Evolutionary conservation across 2,329 filamentous ascomycete species (phyloP).

Genomic region (Plectosphaerella plurivora): DNA sequence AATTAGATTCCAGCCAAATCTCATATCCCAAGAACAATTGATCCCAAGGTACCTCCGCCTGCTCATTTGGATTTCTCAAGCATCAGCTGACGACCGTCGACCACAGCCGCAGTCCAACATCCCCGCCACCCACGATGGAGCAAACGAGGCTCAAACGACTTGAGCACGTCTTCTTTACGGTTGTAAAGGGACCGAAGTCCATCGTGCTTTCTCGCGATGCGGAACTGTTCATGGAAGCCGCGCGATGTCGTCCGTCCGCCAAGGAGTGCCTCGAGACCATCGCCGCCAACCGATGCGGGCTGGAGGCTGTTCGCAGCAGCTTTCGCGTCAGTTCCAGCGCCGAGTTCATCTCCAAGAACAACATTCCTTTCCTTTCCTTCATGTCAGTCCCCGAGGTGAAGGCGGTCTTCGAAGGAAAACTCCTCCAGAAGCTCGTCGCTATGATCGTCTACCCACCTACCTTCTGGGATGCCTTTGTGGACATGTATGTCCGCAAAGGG

Average conservation of each 20-base stretch:
- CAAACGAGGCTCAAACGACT: slow-evolving; percentile 6
- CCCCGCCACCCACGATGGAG: too few relatives aligned
- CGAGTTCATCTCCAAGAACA: slow-evolving; percentile 23
- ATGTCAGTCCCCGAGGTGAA: slow-evolving; percentile 39
- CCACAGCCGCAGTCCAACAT: too few relatives aligned
- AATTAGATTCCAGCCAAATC: too few relatives aligned
- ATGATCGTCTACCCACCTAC: slow-evolving; percentile 46
- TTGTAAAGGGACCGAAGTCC: slow-evolving; percentile 7
- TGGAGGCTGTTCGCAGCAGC: slow-evolving; percentile 16
- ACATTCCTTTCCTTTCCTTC: slow-evolving; percentile 30
- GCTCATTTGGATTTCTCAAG: too few relatives aligned
- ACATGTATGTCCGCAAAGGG: slow-evolving; percentile 17
- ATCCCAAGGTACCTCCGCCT: too few relatives aligned
- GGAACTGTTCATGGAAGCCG: slow-evolving; percentile 20
- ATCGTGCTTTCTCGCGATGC: slow-evolving; percentile 13
- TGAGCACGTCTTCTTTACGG: slow-evolving; percentile 8
- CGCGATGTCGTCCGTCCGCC: slow-evolving; percentile 10
- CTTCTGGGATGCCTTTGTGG: slow-evolving; percentile 46
- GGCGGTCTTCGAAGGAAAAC: slow-evolving; percentile 42
- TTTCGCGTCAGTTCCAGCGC: slow-evolving; percentile 17
- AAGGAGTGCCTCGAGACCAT: slow-evolving; percentile 21
- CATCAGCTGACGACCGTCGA: too few relatives aligned
- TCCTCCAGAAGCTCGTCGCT: slow-evolving; percentile 40
- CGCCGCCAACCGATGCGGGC: slow-evolving; percentile 13
- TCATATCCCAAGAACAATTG: too few relatives aligned